A percentile compares a stretch with the other conserved stretches of the same genome.
Conservation (phyloP, 1,284 basidiomycete genomes). For the Ganoderma sp. region DNA sequence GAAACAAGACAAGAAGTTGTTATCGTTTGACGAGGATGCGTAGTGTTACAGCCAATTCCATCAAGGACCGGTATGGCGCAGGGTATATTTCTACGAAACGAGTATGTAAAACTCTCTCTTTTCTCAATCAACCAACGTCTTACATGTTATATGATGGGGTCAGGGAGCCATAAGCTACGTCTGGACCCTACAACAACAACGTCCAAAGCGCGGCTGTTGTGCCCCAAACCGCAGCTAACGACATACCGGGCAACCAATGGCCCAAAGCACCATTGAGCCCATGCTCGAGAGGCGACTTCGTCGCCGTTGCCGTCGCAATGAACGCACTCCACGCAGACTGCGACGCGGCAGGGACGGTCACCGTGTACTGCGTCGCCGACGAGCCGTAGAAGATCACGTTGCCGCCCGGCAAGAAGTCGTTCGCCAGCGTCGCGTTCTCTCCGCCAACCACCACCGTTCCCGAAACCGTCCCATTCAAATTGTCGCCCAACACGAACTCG, state of each 20-base stretch:
- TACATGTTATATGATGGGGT: neutral
- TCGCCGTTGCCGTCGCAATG: conserved; percentile 33
- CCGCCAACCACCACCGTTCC: conserved; percentile 51
- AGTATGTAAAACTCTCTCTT: neutral
- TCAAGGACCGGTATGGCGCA: neutral
- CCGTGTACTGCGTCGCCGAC: conserved; percentile 30
- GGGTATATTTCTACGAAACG: neutral
- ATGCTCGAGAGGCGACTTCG: conserved; percentile 8
- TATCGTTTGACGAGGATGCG: conserved; percentile 63
- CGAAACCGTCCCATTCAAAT: conserved; percentile 38
- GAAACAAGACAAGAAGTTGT: conserved; percentile 55
- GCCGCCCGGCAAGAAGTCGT: conserved; percentile 51
- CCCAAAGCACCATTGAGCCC: neutral
- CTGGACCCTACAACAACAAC: neutral
- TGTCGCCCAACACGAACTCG: conserved; percentile 42
- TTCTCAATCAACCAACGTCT: neutral
- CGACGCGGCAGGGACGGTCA: conserved; percentile 43
- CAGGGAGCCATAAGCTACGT: neutral
- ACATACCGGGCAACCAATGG: neutral
- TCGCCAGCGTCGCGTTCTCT: conserved; percentile 50
- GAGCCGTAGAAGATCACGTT: conserved; percentile 34
- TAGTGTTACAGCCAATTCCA: neutral
- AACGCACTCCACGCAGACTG: conserved; percentile 58
- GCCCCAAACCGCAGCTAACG: neutral
- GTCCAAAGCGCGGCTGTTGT: neutral